A percentile compares a stretch with the other conserved stretches of the same genome.
Conservation (phyloP, 208 protist species). For the Leishmania tarentolae region DNA sequence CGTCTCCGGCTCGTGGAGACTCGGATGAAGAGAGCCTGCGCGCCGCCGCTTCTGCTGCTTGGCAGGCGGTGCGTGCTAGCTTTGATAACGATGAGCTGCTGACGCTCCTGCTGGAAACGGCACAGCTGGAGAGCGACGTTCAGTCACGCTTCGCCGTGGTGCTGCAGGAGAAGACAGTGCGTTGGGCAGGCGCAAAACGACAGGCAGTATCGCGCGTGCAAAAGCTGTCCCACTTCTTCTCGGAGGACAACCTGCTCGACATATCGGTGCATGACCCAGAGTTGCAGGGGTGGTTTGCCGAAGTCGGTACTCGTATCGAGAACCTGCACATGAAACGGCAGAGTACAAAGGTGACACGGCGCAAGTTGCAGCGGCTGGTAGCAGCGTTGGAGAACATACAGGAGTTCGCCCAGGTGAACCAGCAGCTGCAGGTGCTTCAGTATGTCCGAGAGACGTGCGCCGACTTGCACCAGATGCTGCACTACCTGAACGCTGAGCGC, state of each 20-base stretch:
- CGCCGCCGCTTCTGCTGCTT: conserved; percentile 16
- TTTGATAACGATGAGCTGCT: conserved; percentile 79
- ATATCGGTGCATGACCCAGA: conserved; percentile 82
- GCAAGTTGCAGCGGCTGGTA: conserved; percentile 96
- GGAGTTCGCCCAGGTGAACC: conserved; percentile 94
- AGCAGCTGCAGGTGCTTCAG: conserved; percentile 90
- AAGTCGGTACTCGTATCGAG: conserved; percentile 81
- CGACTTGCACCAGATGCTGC: conserved; percentile 94
- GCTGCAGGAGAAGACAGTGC: conserved; percentile 83
- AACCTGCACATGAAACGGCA: conserved; percentile 37
- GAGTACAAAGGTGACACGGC: conserved; percentile 79
- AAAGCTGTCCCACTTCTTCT: conserved; percentile 93
- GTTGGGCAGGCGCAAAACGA: conserved; percentile 89
- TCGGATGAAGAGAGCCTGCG: conserved; percentile 6
- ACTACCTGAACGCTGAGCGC: conserved; percentile 94
- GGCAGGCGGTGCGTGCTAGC: conserved; percentile 33
- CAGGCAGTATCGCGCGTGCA: conserved; percentile 59
- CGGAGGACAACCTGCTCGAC: conserved; percentile 75
- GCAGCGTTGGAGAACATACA: conserved; percentile 96
- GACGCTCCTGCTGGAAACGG: conserved; percentile 91
- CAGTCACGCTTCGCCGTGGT: conserved; percentile 89
- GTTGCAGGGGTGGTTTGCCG: conserved; percentile 94
- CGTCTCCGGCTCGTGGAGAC: conserved; percentile 15
- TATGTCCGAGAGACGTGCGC: conserved; percentile 91
- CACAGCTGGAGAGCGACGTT: conserved; percentile 95